Evolutionary conservation across 2,329 filamentous ascomycete genomes (phyloP), one percentile per base, ranked within the genome.

Genomic region (Myrmaecium sp.): DNA sequence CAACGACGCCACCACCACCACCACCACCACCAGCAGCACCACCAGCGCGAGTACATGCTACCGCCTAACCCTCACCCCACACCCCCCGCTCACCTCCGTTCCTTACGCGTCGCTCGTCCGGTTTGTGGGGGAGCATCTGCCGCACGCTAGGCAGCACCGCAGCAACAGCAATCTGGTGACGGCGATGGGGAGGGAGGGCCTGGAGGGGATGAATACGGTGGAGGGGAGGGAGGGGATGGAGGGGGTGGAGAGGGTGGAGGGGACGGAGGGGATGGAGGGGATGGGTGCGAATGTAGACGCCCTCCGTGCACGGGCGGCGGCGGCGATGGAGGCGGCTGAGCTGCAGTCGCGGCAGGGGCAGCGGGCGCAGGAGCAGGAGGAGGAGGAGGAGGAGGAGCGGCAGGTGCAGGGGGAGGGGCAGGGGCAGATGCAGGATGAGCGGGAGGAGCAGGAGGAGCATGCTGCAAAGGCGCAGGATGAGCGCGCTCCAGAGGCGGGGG

Each of bases 221-320:
- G n/a, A 7, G 18, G 18, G 7, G 7, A n/a, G n/a, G 18, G 7
- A 31, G 11, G 17, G 28, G 13, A 21, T 31, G 18, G 25, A 28
- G 4, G 28, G 26, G 9, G 21, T n/a, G n/a, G 7, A 7, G 18
- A n/a, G 7, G 7, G n/a, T n/a, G n/a, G n/a, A 7, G 18, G 18
- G 7, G 7, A n/a, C 7, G 18, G 7, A 31, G 11, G 17, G 28
- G 13, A 21, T 31, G 18, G 25, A 28, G 4, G 28, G 26, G 9
- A 25, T 16, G 5, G 25, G 26, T 23, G 28, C n/a, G n/a, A 31
- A 22, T 25, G 21, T 9, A 25, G 23, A 13, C 30, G 28, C 17
- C 26, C 25, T 5, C 30, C 30, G 12, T 26, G 30, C 22, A 25
- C 28, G 14, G 30, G 28, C 19, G 19, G 7, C 28, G 26, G 19